Base-by-base conservation (phyloP, 805 yeast species). In the Metschnikowia proteae region DNA sequence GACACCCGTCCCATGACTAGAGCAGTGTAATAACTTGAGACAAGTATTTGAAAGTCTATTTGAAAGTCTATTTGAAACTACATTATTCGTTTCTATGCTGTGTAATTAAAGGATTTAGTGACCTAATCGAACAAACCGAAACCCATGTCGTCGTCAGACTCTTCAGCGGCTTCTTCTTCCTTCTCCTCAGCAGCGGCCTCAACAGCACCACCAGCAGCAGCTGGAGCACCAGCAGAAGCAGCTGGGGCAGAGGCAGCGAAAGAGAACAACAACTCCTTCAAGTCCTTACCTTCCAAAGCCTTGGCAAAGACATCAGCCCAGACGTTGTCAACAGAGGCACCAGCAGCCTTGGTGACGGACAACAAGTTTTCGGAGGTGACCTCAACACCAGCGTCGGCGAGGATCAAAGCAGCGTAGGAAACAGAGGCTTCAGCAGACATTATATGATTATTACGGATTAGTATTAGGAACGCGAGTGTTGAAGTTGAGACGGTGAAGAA, bases 391-490 rank as follows among this genome's bases (percentile, higher is more conserved):
- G 97, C 88, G 73, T 92, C 99, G 62, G 97, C 96, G 76, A 92
- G 83, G 80, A 92, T 90, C 76, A 92, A 84, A 71, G 98, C 96
- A 75, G 99, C 98, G 87, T 89, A 90, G 65, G 97, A 87, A 71
- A 89, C 88, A 71, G 92, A 84, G 69, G 96, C 82, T 82, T 90
- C 96, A 67, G 81, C 68, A 75, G 96, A 86, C 96, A 88, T 88
- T 73, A 63, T 73, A 48, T 40, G 37, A 46, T 45, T 42, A 40
- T 6, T 39, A 30, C 42, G 29, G 40, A 26, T 26, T 11, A 28
- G 22, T 30, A 11, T 26, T 11, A 22, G 22, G 25, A 25, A 28
- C 5, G 38, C 46, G 42, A 17, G 43, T 11, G 22, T 23, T 36
- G 38, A 42, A 33, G 26, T 37, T n/a, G 13, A 32, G 41, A 7